Percentiles rank a stretch among this genome's conserved stretches.
These are phyloP conservation scores for Arctium lappa DNA, from an alignment of 129 eudicot genomes.

Conservation along the genomic window DNA sequence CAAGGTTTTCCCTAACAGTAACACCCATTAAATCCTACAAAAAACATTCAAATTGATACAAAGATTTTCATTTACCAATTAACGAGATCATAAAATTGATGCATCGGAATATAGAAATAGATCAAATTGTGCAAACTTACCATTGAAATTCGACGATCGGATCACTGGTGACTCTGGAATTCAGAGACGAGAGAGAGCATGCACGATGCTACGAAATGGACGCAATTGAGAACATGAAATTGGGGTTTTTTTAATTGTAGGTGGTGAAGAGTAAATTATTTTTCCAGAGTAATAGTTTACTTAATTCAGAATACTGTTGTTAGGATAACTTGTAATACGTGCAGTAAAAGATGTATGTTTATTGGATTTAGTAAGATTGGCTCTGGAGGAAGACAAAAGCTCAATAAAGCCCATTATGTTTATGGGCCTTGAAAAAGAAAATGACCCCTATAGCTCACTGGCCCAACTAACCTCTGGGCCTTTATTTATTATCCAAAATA, in stretches of 20 bases:
- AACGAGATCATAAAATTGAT: neutral
- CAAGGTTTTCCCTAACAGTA: conserved; percentile 55
- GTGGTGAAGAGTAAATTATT: neutral
- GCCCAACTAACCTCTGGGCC: too few species aligned
- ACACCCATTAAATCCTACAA: conserved; percentile 39
- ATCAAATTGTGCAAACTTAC: conserved; percentile 2
- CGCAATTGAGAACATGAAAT: neutral
- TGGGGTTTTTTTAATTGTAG: neutral
- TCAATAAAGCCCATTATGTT: neutral
- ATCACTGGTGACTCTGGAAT: neutral
- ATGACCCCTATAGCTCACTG: neutral
- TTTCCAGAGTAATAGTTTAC: neutral
- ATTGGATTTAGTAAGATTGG: neutral
- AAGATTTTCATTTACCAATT: neutral
- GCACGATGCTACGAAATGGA: neutral
- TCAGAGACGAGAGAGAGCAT: neutral
- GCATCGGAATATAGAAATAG: neutral
- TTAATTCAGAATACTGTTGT: neutral
- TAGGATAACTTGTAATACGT: neutral
- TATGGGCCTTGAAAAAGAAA: neutral
- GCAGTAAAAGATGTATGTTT: neutral
- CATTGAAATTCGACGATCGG: neutral
- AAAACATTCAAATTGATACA: neutral
- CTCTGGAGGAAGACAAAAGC: neutral
- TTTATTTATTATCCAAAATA: too few species aligned